These are phyloP conservation scores for Debaryomyces coudertii DNA, from an alignment of 1,139 yeast species.

Conservation along the genomic window DNA sequence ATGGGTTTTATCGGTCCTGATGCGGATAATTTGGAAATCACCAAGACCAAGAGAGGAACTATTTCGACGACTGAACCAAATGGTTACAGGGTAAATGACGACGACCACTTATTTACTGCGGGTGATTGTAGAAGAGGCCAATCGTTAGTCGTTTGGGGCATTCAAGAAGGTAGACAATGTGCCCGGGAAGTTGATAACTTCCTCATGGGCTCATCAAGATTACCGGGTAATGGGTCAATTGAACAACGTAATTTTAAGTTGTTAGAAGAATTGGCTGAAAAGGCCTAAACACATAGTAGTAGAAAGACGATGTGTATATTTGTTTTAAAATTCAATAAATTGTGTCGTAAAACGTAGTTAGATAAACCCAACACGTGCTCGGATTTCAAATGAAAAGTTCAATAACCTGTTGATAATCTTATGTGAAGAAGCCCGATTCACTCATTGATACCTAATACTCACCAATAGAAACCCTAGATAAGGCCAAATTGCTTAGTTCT, in stretches of 20 bases:
- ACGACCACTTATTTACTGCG: conserved; percentile 81
- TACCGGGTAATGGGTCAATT: conserved; percentile 94
- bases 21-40: conserved; percentile 71
- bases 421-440: too few species aligned
- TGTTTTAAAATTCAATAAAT: conserved; percentile 9
- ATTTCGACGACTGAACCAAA: conserved; percentile 68
- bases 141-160: conserved; percentile 98
- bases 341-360: too few species aligned
- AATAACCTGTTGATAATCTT: too few species aligned
- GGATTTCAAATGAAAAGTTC: too few species aligned
- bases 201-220: conserved; percentile 75
- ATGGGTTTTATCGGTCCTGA: conserved; percentile 99
- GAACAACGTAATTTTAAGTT: conserved; percentile 78
- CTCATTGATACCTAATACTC: too few species aligned
- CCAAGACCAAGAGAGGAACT: conserved; percentile 85
- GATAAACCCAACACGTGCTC: not conserved
- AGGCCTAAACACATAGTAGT: conserved; percentile 36
- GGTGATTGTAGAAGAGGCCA: conserved; percentile 99
- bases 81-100: conserved; percentile 68
- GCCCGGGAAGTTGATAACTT: conserved; percentile 88
- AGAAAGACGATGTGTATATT: not conserved
- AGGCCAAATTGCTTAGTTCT: too few species aligned
- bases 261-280: conserved; percentile 73
- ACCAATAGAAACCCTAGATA: too few species aligned
- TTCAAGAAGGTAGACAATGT: conserved; percentile 98